Conservation (phyloP, 148 eudicot genomes). For the Amaranthus hypochondriacus region DNA sequence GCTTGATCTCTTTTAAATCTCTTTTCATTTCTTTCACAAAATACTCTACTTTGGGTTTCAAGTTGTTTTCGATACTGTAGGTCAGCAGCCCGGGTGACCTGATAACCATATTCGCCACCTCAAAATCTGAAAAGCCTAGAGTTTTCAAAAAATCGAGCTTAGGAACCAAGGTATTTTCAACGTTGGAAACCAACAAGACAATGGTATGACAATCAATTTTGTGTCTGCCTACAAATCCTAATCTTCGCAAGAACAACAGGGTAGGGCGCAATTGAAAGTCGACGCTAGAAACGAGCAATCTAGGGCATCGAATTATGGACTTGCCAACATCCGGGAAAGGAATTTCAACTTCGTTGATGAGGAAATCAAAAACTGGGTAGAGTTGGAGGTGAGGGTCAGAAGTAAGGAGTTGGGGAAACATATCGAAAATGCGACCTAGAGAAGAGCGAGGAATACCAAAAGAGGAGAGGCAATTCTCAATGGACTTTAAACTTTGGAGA, state of each 20-base stretch:
- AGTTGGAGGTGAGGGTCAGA: slow-evolving; percentile 54
- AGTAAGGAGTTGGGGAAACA: slow-evolving; percentile 71
- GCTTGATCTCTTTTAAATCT: slow-evolving; percentile 55
- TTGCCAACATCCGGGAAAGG: slow-evolving; percentile 43
- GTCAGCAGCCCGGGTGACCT: slow-evolving; percentile 81
- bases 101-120: slow-evolving; percentile 59
- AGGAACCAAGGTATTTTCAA: slow-evolving; percentile 41
- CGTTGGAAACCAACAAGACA: slow-evolving; percentile 55
- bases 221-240: slow-evolving; percentile 56
- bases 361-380: slow-evolving; percentile 61
- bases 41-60: slow-evolving; percentile 61
- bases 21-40: slow-evolving; percentile 78
- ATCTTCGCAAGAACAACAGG: slow-evolving; percentile 37
- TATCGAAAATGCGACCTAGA: slow-evolving; percentile 68
- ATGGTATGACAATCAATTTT: slow-evolving; percentile 42
- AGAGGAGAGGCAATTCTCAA: slow-evolving; percentile 50
- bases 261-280: slow-evolving; percentile 63
- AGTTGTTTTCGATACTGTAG: slow-evolving; percentile 63
- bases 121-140: slow-evolving; percentile 50
- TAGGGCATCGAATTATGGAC: slow-evolving; percentile 62
- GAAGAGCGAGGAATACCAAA: slow-evolving; percentile 54
- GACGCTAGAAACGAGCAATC: slow-evolving; percentile 51
- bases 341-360: slow-evolving; percentile 47
- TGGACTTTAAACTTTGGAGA: slow-evolving; percentile 42
- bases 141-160: slow-evolving; percentile 45